Conservation (phyloP, 768 basidiomycete genomes). For the Amyloporia xantha region DNA sequence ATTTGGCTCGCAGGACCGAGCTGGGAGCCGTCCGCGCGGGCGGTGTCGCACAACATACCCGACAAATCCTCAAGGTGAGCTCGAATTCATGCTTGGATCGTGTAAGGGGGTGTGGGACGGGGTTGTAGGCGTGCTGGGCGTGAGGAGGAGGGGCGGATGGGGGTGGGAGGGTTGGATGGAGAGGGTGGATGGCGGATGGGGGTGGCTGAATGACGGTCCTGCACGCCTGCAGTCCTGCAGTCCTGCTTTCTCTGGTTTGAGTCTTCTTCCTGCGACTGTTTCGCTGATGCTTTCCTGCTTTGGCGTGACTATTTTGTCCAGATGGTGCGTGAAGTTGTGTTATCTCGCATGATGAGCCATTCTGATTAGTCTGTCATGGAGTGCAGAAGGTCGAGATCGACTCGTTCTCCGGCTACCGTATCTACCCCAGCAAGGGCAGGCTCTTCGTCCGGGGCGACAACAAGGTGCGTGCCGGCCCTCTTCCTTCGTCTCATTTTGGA, state of each 20-base stretch:
- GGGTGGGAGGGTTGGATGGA: constrained; percentile 11
- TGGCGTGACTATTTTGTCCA: constrained; percentile 5
- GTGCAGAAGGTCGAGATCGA: constrained; percentile 95
- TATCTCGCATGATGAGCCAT: background rate
- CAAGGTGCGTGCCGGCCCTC: constrained; percentile 53
- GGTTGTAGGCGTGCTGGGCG: constrained; percentile 9
- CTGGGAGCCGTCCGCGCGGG: constrained; percentile 7
- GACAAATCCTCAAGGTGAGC: constrained; percentile 56
- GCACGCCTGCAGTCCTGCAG: too few relatives aligned
- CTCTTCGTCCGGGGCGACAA: constrained; percentile 94
- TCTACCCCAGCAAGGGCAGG: constrained; percentile 97
- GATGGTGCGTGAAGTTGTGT: constrained; percentile 15
- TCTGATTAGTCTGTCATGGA: constrained; percentile 9
- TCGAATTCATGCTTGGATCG: constrained; percentile 24
- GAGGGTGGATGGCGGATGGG: constrained; percentile 17
- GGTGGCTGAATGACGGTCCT: constrained; percentile 12
- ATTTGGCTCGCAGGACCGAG: constrained; percentile 3
- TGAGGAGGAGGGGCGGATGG: constrained; percentile 5
- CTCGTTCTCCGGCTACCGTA: constrained; percentile 93
- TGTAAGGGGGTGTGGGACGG: constrained; percentile 9
- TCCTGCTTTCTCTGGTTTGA: background rate
- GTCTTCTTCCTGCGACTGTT: background rate
- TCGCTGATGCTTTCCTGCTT: background rate
- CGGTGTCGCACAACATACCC: constrained; percentile 16
- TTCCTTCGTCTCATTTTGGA: background rate